These are phyloP conservation scores for Pythium graminicola DNA, from an alignment of 352 stramenopile species.

Conservation along the genomic window DNA sequence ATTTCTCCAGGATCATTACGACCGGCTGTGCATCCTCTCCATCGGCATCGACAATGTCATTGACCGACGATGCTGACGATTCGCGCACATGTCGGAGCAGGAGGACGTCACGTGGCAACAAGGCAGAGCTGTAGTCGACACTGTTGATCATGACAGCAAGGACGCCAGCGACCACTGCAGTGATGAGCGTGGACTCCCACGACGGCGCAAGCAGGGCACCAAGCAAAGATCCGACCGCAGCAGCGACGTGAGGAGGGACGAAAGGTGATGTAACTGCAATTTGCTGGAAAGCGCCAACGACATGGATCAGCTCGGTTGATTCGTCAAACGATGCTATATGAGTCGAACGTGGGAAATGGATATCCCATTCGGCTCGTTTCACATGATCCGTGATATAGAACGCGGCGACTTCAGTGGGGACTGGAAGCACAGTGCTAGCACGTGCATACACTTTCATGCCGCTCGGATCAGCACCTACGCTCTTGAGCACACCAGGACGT, in stretches of 20 bases:
- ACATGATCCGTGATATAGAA: slow-evolving; percentile 58
- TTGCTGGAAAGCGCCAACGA: slow-evolving; percentile 46
- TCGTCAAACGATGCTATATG: slow-evolving; percentile 73
- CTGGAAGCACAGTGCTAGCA: slow-evolving; percentile 55
- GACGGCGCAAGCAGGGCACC: slow-evolving; percentile 35
- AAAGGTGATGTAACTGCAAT: slow-evolving; percentile 41
- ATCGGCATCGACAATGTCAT: slow-evolving; percentile 31
- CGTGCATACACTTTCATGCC: slow-evolving; percentile 46
- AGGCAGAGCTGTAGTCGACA: slow-evolving; percentile 47
- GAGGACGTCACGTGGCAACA: slow-evolving; percentile 56
- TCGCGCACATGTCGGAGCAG: slow-evolving; percentile 69
- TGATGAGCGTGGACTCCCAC: slow-evolving; percentile 41
- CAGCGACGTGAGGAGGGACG: slow-evolving; percentile 43
- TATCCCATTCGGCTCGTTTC: slow-evolving; percentile 70
- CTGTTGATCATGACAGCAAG: slow-evolving; percentile 39
- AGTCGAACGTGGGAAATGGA: slow-evolving; percentile 55
- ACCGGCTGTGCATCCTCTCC: slow-evolving; percentile 49
- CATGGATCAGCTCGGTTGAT: slow-evolving; percentile 62
- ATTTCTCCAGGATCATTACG: slow-evolving; percentile 75
- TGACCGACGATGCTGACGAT: slow-evolving; percentile 33
- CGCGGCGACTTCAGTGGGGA: slow-evolving; percentile 57
- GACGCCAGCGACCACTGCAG: slow-evolving; percentile 44
- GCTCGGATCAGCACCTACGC: slow-evolving; percentile 35
- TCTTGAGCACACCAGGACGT: slow-evolving; percentile 51
- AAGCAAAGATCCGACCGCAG: slow-evolving; percentile 34